Evolutionary conservation across 1,139 yeast species (phyloP), one percentile per base, ranked within the genome.

Genomic region (Pichia sp.): DNA sequence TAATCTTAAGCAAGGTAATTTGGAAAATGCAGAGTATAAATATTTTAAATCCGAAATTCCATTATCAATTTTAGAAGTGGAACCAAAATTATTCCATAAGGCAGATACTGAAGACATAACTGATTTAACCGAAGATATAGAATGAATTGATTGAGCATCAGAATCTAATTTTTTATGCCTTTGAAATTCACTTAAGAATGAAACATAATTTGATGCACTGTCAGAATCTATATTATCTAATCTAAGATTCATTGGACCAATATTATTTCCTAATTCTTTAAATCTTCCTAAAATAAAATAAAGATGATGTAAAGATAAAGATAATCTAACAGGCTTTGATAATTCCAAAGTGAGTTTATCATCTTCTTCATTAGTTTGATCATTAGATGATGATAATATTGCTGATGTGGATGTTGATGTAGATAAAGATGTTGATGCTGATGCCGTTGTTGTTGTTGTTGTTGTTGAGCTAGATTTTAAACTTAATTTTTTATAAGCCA

Each of bases 211-310:
- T 32, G 64, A 57, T 10, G 64, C 59, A 33, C 81, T 76, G 2
- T 81, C 82, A 49, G 78, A 81, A 58, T 75, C 78, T 4, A 81
- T 79, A 53, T 71, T 77, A 56, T 81, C 85, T 34, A 81, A 65
- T 53, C 83, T 70, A 47, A 81, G 69, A 58, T 77, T 78, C 59
- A 81, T 67, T 1, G 86, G 85, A 0, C 87, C 87, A n/a, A 81
- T 79, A 35, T 74, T 74, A 31, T 81, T 69, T 0, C 75, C 71
- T 5, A 80, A 68, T 31, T 73, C 74, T 50, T 78, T 82, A 45
- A 82, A 78, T 49, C 78, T 70, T 42, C 81, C 85, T 26, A 79
- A 63, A 33, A 82, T 68, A 58, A 75, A 81, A 61, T 79, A 82
- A 35, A 81, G 68, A 61, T 82, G 87, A 60, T 81, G 87, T 31